Base-by-base conservation (phyloP, 805 yeast genomes). In the Diddensiella caesifluorescens region DNA sequence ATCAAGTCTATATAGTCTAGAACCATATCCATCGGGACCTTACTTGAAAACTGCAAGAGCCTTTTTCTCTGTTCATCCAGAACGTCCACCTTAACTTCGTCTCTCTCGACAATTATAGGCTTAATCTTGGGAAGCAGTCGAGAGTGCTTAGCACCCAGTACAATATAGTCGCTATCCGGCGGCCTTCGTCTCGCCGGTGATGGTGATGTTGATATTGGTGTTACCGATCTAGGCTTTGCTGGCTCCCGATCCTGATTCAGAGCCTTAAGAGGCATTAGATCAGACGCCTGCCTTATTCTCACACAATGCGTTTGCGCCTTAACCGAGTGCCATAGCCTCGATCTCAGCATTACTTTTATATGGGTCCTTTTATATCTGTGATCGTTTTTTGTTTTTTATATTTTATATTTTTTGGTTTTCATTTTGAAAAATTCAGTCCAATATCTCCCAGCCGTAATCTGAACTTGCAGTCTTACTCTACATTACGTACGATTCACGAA, bases 141-240 rank as follows among this genome's bases (percentile, higher is more conserved):
- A 7, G 56, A 46, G 7, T 41, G 25, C 12, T 36, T 31, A 7
- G 57, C 54, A 1, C 52, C 54, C 2, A 53, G 46, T 19, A 53
- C 46, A 23, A 53, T 49, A 28, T 47, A 52, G 5, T 45, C 41
- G 16, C 37, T 38, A 7, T 16, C 20, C 23, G 36, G 19, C 27
- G 27, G 27, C 10, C 12, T 12, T 9, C n/a, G n/a, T n/a, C n/a
- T n/a, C n/a, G 27, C 27, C 27, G 27, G 10, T 12, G 27, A 15
- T 15, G n/a, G 32, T 13, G 32, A 13, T 28, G 27, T 12, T 25
- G 27, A 12, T 25, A 9, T 25, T 25, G 12, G 10, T 25, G 27
- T 12, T 25, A 12, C 27, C 9, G 27, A 25, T 25, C 27, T 12
- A 25, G 27, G 12, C 12, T 28, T 28, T 6, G 7, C 32, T 28